Evolutionary conservation across 495 filamentous ascomycete species (phyloP).

Genomic region (Penicillium arizonense): DNA sequence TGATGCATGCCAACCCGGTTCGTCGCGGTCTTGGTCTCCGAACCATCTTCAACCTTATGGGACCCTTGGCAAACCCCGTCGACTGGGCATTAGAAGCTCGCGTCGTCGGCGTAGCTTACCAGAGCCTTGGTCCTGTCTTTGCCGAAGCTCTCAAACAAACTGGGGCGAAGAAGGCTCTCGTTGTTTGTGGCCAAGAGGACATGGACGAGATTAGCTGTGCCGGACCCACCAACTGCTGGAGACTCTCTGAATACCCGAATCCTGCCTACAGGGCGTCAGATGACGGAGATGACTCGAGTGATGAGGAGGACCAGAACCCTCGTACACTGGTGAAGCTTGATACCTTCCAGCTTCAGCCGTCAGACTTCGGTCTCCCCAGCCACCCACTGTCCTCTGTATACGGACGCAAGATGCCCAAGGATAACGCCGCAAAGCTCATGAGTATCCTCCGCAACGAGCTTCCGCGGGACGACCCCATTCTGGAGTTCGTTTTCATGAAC

Average conservation of each 20-base stretch:
- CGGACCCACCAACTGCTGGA: conserved; percentile 84
- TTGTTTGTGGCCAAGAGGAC: conserved; percentile 92
- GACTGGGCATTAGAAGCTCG: conserved; percentile 81
- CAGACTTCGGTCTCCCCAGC: conserved; percentile 77
- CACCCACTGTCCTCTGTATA: conserved; percentile 76
- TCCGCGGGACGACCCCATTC: conserved; percentile 71
- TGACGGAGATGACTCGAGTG: conserved; percentile 32
- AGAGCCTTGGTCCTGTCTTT: conserved; percentile 80
- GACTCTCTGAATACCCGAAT: conserved; percentile 57
- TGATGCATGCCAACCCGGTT: conserved; percentile 80
- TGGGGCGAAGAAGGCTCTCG: conserved; percentile 79
- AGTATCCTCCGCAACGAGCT: conserved; percentile 72
- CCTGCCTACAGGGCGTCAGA: conserved; percentile 33
- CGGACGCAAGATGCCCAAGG: conserved; percentile 77
- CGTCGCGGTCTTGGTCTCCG: conserved; percentile 82
- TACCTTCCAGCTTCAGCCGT: conserved; percentile 70
- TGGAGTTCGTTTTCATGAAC: conserved; percentile 93
- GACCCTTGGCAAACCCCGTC: conserved; percentile 86
- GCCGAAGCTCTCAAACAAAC: conserved; percentile 75
- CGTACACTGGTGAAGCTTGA: conserved; percentile 57
- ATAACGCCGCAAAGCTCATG: conserved; percentile 83
- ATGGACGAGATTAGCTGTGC: conserved; percentile 94
- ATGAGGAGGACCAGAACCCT: conserved; percentile 39
- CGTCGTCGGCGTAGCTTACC: conserved; percentile 85
- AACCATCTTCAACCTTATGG: conserved; percentile 95